Base-by-base conservation (phyloP, 2,329 filamentous ascomycete species). In the Colletotrichum navitas region DNA sequence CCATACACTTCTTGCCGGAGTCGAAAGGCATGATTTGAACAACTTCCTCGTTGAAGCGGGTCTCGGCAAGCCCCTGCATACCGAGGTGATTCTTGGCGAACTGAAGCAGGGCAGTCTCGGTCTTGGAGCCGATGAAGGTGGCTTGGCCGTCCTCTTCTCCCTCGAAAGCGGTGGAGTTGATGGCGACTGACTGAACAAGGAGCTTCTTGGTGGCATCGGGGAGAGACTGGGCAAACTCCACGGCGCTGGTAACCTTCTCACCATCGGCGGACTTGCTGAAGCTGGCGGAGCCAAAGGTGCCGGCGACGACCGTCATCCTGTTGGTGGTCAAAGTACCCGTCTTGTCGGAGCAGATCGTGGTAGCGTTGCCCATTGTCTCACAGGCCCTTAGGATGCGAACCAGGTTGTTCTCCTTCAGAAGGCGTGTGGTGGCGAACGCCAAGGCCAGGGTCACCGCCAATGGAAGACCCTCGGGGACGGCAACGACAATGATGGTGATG, bases 281-380 rank as follows among this genome's bases (percentile, higher is more conserved):
- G 66, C 77, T 80, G 32, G 76, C 77, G 34, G 78, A 80, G 16
- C 91, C 91, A 47, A 93, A 80, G 2, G 90, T 89, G 41, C 91
- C 91, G 52, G 92, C 90, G 58, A 94, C 91, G 5, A 94, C 91
- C 0, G 90, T 92, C 91, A 93, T 93, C 79, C 91, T 91, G 76
- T 93, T 93, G 69, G 92, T 90, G 0, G 81, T 82, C 21, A 92
- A 80, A 16, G 90, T 92, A 65, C 90, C 90, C 5, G 90, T 92
- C 79, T 92, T 92, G 78, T 94, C 93, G 2, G 92, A 94, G 81
- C 93, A 95, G 60, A 95, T 91, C 0, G 92, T 92, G 1, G 89
- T 91, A 3, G 89, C 89, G 75, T 92, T 92, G 3, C 91, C 91
- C 91, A 93, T 92, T 7, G 90, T 92, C 78, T 93, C 91, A 79